Conservation (phyloP, 805 yeast species). For the Myxozyma lipomycoides region DNA sequence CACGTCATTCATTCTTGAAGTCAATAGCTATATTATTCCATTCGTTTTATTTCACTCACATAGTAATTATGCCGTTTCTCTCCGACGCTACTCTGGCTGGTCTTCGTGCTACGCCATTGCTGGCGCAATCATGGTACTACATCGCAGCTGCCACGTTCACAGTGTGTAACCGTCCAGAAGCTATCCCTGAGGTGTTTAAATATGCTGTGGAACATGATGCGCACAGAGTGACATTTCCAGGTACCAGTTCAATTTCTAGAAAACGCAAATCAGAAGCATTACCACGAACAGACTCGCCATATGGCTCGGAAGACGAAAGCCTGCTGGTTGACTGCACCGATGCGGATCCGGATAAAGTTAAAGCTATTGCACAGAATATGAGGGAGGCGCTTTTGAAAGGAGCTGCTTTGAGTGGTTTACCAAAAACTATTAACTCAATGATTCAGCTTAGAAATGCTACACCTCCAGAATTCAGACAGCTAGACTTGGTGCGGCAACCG, state of each 20-base stretch:
- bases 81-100: constrained; percentile 13
- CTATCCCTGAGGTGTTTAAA: constrained; percentile 68
- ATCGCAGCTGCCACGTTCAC: constrained; percentile 78
- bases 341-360: constrained; percentile 28
- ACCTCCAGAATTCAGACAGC: constrained; percentile 48
- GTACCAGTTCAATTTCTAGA: background rate
- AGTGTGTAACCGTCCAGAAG: constrained; percentile 78
- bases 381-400: constrained; percentile 77
- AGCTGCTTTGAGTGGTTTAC: constrained; percentile 77
- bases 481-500: constrained; percentile 19
- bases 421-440: constrained; percentile 77
- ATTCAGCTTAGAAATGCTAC: constrained; percentile 61
- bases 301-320: constrained; percentile 19
- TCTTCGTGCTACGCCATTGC: constrained; percentile 16
- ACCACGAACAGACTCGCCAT: constrained; percentile 3
- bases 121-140: constrained; percentile 55
- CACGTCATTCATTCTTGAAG: no score
- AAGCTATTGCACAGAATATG: constrained; percentile 48
- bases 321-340: constrained; percentile 11
- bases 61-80: constrained; percentile 6
- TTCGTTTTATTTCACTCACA: no score
- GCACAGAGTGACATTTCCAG: background rate
- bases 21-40: no score
- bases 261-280: background rate
- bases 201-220: constrained; percentile 48